phyloP scores from a whole-genome alignment of 2,329 filamentous ascomycete genomes.

The Aspergillus sp. region DNA sequence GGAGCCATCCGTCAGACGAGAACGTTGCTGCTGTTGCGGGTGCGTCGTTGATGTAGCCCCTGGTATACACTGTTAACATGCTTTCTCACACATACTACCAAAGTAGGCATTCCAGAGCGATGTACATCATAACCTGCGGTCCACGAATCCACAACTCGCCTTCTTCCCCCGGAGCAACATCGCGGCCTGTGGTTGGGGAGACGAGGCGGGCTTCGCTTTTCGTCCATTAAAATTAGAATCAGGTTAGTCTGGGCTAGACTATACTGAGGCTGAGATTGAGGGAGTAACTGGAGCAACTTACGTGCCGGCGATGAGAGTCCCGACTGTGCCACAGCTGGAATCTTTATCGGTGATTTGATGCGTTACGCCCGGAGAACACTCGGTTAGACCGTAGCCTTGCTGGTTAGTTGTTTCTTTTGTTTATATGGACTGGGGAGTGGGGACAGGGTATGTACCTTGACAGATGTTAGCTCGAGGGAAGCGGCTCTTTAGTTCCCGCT shows the following conservation, averaged over 20 bases:
- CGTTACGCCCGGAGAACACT: slow-evolving; percentile 16
- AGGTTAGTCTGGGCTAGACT: neutral
- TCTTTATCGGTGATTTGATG: slow-evolving; percentile 20
- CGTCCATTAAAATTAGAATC: neutral
- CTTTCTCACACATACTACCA: neutral
- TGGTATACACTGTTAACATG: neutral
- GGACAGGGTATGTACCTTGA: slow-evolving; percentile 11
- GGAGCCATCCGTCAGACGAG: slow-evolving; percentile 17
- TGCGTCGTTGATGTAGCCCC: slow-evolving; percentile 19
- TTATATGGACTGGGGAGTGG: neutral
- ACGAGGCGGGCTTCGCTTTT: slow-evolving; percentile 19
- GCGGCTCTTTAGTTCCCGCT: slow-evolving; percentile 16
- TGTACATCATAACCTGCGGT: slow-evolving; percentile 19
- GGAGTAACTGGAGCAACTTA: neutral
- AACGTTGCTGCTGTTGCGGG: slow-evolving; percentile 18
- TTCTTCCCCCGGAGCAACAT: slow-evolving; percentile 17
- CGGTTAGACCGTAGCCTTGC: slow-evolving; percentile 19
- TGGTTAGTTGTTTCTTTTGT: neutral
- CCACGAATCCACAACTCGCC: slow-evolving; percentile 23
- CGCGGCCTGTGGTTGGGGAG: slow-evolving; percentile 16
- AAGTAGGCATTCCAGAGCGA: neutral
- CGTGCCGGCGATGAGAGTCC: slow-evolving; percentile 18
- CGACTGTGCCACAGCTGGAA: slow-evolving; percentile 15
- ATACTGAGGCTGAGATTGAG: too few species aligned
- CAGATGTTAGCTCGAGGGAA: slow-evolving; percentile 18